Evolutionary conservation across 768 basidiomycete genomes (phyloP), one percentile per base, ranked within the genome.

Genomic region (Rhodocollybia butyracea): DNA sequence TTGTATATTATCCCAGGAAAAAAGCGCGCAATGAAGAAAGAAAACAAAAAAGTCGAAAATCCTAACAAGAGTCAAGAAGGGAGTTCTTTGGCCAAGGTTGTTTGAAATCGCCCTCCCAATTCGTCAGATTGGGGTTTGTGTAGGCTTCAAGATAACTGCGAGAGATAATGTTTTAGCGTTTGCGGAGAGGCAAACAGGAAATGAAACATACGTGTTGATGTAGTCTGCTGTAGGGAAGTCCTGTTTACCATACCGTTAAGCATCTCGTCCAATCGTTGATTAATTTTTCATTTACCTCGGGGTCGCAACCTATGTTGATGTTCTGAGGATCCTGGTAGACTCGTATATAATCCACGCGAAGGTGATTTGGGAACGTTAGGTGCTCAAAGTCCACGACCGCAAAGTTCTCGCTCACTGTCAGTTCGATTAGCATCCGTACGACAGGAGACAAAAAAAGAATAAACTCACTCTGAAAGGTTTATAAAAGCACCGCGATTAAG

Each of bases 311-410:
- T 43, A 82, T 72, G 57, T 80, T 81, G 36, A 61, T 67, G 21
- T 64, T 59, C 41, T 73, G 63, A 41, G 69, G 60, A 42, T 70
- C 68, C 57, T 83, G 83, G 57, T 83, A 84, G 3, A 84, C 80
- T 31, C 83, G 73, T 53, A 84, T 73, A 59, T 79, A 84, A 60
- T 84, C 83, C 36, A 82, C 62, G 30, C 65, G 68, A 76, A 83
- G 70, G 64, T 88, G 89, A 29, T 26, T 42, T 3, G 86, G 85
- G 66, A 81, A 84, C 27, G 66, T 65, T 19, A 87, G 66, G 32
- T 77, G 61, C 11, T 61, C 63, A 48, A 76, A 70, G 56, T 83
- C 77, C 60, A 83, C 76, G n/a, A 69, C 72, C 26, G 80, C 82
- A 66, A 84, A 84, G 63, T 72, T 78, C 51, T 66, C 51, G 3